Evolutionary conservation across 2,329 filamentous ascomycete genomes (phyloP), one percentile per base, ranked within the genome.

Genomic region (Lachnellula occidentalis): DNA sequence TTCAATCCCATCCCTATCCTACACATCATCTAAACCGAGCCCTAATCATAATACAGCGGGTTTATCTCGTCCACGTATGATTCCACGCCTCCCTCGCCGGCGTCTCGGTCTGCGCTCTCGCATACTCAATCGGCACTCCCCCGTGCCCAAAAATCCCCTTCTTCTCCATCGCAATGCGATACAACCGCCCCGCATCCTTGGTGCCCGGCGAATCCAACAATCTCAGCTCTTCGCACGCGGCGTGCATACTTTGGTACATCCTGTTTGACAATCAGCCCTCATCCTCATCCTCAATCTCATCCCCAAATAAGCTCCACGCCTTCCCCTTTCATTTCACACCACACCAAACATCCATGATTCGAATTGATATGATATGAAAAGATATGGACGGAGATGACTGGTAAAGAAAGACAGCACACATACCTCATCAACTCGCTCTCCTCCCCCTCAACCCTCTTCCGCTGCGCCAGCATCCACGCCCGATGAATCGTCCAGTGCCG

Each of bases 401-500:
- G 3, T 24, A 9, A 27, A n/a, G 24, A 27, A 27, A 31, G 27
- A 31, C 9, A 31, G 4, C 9, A 45, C 8, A 22, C 56, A 50
- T 83, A 83, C 42, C 88, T 79, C 74, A 90, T 83, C 46, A 96
- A 79, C 70, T 92, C 89, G 52, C 78, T 74, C 69, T 88, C 79
- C 50, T 83, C 79, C 36, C 76, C 74, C 60, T 80, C 76, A 48
- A 85, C 84, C 65, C 85, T 79, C 69, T 88, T 81, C 63, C 85
- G 80, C 65, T 86, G 84, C 74, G 87, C 87, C 31, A 97, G 78
- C 66, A 89, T 80, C 90, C 92, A 97, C 21, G 92, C 92, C 65
- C 94, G 91, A 78, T 97, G 92, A 72, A 99, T 97, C 50, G 94
- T 97, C 94, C 94, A 99, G 78, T 99, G 94, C 46, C 94, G 89